Base-by-base conservation (phyloP, 768 basidiomycete genomes). In the Suillus subalutaceus region DNA sequence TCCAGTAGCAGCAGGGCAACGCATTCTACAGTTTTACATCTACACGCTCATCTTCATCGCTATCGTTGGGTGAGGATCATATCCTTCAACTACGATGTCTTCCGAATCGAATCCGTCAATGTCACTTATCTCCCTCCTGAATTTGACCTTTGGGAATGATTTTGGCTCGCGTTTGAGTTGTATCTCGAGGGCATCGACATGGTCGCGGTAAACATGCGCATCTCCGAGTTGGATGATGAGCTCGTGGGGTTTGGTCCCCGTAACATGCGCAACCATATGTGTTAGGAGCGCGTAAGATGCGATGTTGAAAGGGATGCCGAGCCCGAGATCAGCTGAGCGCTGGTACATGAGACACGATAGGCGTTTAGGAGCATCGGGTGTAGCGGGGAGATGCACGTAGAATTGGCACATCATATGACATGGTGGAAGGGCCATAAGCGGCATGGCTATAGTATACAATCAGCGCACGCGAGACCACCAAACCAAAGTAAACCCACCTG, bases 341-440 rank as follows among this genome's bases (percentile, higher is more conserved):
- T 99, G 97, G 81, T 90, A 98, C 95, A 99, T 96, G 55, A 97
- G 84, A 77, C 96, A 98, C 10, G 94, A 96, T 20, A 99, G 89
- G 65, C 86, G 86, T 10, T 90, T 90, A 69, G 87, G 89, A 20
- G 82, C 72, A 16, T 78, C 71, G 1, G 83, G 69, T 0, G 68
- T 68, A 4, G 88, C 79, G 0, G 97, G 92, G 43, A 97, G 89
- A 73, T 94, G 91, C 43, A 99, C 97, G 81, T 94, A 98, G 84
- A 99, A 99, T 75, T 99, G 97, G 80, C 96, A 98, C 79, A 99
- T 90, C 88, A 99, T 91, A 79, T 99, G 97, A 78, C 97, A 99
- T 0, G 97, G 97, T 0, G 97, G 97, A 0, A 99, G 87, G 0
- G 97, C 97, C 97, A 99, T 99, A 46, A 86, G 83, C 0, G 90